These are phyloP conservation scores for Fusarium mundagurra DNA, from an alignment of 2,329 filamentous ascomycete species.

Conservation along the genomic window DNA sequence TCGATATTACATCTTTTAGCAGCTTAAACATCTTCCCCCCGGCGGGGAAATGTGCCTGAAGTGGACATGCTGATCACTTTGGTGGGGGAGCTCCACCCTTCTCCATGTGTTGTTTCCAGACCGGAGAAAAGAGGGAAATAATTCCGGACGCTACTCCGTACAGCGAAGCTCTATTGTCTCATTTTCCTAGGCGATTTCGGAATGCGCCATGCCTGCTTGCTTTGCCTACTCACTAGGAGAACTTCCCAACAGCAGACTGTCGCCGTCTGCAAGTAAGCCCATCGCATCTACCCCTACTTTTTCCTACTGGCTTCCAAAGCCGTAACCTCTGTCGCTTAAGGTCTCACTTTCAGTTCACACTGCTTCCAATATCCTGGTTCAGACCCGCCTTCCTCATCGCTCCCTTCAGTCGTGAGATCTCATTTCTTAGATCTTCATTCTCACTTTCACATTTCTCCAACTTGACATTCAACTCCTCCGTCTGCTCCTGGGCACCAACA, in stretches of 20 bases:
- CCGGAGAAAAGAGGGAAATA: background rate
- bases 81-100: background rate
- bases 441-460: background rate
- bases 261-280: background rate
- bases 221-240: rapidly evolving
- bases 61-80: background rate
- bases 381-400: background rate
- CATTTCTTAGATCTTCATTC: background rate
- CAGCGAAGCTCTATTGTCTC: background rate
- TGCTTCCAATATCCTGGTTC: rapidly evolving
- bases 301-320: background rate
- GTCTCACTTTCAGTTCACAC: background rate
- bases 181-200: background rate
- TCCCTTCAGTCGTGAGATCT: background rate
- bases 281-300: background rate
- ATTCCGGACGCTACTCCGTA: rapidly evolving
- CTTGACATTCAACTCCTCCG: background rate
- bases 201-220: background rate
- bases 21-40: rapidly evolving
- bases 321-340: rapidly evolving
- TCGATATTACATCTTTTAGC: too few species aligned
- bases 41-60: background rate
- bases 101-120: rapidly evolving
- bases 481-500: background rate
- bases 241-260: rapidly evolving